Percentiles rank a stretch among this genome's conserved stretches.
Evolutionary conservation across 169 alveolate species (phyloP).

Genomic region (Perkinsus marinus): DNA sequence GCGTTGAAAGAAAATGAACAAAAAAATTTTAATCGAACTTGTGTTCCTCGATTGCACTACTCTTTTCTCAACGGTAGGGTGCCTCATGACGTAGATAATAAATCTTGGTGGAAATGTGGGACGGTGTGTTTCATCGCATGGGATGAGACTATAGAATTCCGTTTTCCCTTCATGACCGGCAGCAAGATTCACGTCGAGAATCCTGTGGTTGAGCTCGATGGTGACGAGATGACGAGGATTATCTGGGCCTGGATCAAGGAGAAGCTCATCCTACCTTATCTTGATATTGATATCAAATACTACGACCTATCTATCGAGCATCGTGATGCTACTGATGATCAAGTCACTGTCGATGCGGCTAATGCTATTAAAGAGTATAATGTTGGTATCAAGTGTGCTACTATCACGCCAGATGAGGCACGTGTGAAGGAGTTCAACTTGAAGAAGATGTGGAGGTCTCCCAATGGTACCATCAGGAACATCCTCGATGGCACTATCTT

Average conservation of each 20-base stretch:
- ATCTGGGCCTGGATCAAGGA: constrained; percentile 80
- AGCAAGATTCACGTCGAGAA: constrained; percentile 49
- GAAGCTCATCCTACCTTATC: constrained; percentile 71
- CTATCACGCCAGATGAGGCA: constrained; percentile 92
- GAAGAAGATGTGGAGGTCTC: constrained; percentile 84
- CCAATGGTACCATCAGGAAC: constrained; percentile 88
- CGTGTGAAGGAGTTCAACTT: constrained; percentile 76
- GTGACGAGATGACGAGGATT: constrained; percentile 88
- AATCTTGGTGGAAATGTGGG: no score
- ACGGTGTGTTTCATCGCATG: no score
- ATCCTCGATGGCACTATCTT: constrained; percentile 83
- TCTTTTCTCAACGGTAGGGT: no score
- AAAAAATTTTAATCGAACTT: neutral
- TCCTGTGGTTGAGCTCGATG: constrained; percentile 85
- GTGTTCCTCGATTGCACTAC: neutral
- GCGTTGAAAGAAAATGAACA: no score
- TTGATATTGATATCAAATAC: constrained; percentile 72
- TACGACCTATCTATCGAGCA: constrained; percentile 73
- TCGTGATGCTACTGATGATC: constrained; percentile 79
- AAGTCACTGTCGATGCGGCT: constrained; percentile 86
- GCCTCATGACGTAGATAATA: no score
- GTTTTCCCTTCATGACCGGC: neutral
- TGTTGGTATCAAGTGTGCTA: constrained; percentile 89
- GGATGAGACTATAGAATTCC: no score
- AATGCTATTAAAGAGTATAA: constrained; percentile 67